Base-by-base conservation (phyloP, 306 rosid genomes). In the Glycine soja region DNA sequence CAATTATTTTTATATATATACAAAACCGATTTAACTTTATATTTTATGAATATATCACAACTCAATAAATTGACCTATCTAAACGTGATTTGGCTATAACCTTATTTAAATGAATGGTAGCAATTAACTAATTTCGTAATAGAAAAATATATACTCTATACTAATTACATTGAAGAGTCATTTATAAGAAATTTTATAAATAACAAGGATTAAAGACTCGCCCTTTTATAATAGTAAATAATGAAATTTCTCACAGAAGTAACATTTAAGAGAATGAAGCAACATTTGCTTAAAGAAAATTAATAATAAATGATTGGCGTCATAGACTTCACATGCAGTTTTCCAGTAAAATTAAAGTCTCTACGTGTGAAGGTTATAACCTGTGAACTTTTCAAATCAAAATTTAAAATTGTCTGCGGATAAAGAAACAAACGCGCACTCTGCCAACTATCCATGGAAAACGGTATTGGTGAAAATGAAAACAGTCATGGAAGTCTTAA, bases 401-500 rank as follows among this genome's bases (percentile, higher is more conserved):
- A 2, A 16, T 79, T 8, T 13, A 3, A 72, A 50, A 61, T 56
- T 62, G 73, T 50, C 57, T 51, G 7, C 7, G 2, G 78, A 10
- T 13, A 7, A 70, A 58, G 73, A 48, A 61, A 38, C 7, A 34
- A 62, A 61, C 6, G 50, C 34, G 45, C 24, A 47, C 46, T 24
- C 30, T 30, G 36, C 10, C 40, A 79, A 79, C 38, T 10, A 14
- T 62, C 62, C 15, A 50, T 63, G 76, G 88, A 78, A 71, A 68
- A 66, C 48, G 71, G 77, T 38, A 57, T 8, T n/a, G 50, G 63
- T 7, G 80, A 46, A 64, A 69, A 11, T 10, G 77, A 40, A 3
- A 72, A 34, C 46, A 78, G 24, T 48, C 64, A 47, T 14, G 14
- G 47, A 15, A 83, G 43, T 66, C 18, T 89, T 43, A 89, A 91